Evolutionary conservation across 805 yeast species (phyloP), one percentile per base, ranked within the genome.

Genomic region (Candida chilensis): DNA sequence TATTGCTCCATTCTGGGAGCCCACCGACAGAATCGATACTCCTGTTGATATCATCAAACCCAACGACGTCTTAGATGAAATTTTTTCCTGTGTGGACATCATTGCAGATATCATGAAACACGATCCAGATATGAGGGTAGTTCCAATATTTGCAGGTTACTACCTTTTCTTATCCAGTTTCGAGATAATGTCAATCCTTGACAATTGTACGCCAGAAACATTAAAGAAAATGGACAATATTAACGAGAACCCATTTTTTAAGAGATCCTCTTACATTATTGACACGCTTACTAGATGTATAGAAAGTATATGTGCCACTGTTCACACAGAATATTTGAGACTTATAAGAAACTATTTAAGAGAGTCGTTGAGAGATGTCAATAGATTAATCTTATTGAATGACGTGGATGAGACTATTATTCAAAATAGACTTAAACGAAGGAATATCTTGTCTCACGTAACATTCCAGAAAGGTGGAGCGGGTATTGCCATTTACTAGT

Each of bases 341-440:
- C 21, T 31, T 6, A 11, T 31, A 3, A 7, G 10, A 4, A 17
- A 22, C 5, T 24, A 26, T 8, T 15, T 32, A n/a, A 16, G 32
- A 9, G 36, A 32, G 12, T 21, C 30, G 4, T 17, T 35, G 18
- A 27, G 32, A 14, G 38, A 35, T 28, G 24, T 35, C 9, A 32
- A 32, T n/a, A 32, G 27, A 12, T 14, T 32, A 5, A 16, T 32
- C 6, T 10, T 35, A 10, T 20, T 35, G 18, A 35, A 35, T 24
- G 33, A 35, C 13, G 27, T 25, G 13, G 17, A 16, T 7, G 27
- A 27, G 10, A 14, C 17, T n/a, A 25, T 18, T 10, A 16, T 12
- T 9, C 8, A 12, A 10, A 35, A 32, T 21, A 22, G 28, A 12
- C 17, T 10, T 5, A 27, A 28, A 11, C 16, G 38, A 16, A 24